Evolutionary conservation across 805 yeast genomes (phyloP), one percentile per base, ranked within the genome.

Genomic region (Deakozyma indianensis): DNA sequence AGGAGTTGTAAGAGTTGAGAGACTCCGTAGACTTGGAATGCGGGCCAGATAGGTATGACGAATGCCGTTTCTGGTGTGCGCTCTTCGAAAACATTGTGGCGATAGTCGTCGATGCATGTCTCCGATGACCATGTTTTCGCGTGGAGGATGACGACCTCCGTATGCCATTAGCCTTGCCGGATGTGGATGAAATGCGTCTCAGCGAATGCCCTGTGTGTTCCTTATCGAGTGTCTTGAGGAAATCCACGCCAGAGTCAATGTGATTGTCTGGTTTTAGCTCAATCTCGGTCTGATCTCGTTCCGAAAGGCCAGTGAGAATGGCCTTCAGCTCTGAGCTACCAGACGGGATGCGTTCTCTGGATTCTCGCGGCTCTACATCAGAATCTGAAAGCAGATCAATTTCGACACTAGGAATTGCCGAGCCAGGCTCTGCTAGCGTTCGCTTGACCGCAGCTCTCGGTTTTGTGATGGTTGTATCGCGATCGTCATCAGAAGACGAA

Each of bases 211-310:
- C 50, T 4, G 52, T 44, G 43, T 49, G 45, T n/a, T 53, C 57
- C 21, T 49, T 45, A 45, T 55, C 56, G 42, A 63, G 49, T 7
- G 61, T 50, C 35, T 62, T 56, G 44, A 63, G 46, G 43, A 63
- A 63, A 50, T 63, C 67, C 38, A 64, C 59, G 44, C 61, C 60
- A 24, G 64, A 59, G 50, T 60, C 57, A 41, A 58, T 55, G 43
- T 57, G 56, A 29, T 59, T 53, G 22, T 45, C 43, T 42, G 55
- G 52, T 18, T 49, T 53, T 22, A 56, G 58, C 43, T 64, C 46
- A 1, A 62, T 56, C 3, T 63, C 60, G 18, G 63, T 63, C n/a
- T 56, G 56, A 25, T 55, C 47, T 16, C 55, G 54, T 43, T 58
- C 61, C 2, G 59, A 51, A 11, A 63, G 45, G 2, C 66, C 66